Percentiles rank a stretch among this genome's conserved stretches.
Evolutionary conservation across 2,329 filamentous ascomycete species (phyloP).

Genomic region (Clonostachys rosea): DNA sequence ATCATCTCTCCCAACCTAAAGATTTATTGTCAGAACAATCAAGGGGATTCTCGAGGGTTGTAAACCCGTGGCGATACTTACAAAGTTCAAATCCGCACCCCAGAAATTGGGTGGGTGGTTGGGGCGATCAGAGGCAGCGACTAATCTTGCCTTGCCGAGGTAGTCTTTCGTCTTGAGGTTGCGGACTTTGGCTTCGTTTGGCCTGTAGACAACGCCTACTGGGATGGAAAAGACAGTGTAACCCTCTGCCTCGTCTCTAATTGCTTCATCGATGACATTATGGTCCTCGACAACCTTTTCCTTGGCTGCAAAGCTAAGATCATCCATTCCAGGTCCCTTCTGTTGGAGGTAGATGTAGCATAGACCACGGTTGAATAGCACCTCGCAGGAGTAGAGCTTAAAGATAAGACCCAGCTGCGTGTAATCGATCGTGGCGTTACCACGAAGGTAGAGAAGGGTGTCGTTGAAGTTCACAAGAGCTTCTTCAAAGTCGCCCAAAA

Average conservation of each 20-base stretch:
- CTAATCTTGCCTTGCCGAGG: conserved; percentile 88
- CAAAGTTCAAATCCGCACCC: conserved; percentile 74
- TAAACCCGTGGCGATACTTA: conserved; percentile 22
- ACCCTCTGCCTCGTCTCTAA: conserved; percentile 87
- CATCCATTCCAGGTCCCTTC: conserved; percentile 83
- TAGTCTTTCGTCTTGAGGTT: conserved; percentile 98
- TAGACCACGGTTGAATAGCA: conserved; percentile 92
- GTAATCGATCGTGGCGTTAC: conserved; percentile 97
- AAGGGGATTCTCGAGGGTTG: too few species aligned
- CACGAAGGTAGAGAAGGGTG: conserved; percentile 86
- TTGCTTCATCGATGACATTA: conserved; percentile 97
- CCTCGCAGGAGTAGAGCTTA: conserved; percentile 95
- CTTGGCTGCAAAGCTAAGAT: conserved; percentile 84
- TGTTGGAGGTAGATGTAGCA: conserved; percentile 98
- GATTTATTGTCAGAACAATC: too few species aligned
- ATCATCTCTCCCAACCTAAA: conserved; percentile 56
- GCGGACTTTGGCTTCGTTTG: conserved; percentile 96
- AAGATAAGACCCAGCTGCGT: conserved; percentile 93
- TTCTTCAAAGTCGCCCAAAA: conserved; percentile 95
- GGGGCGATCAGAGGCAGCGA: conserved; percentile 77
- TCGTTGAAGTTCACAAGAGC: conserved; percentile 98
- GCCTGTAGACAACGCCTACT: conserved; percentile 89
- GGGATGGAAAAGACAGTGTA: conserved; percentile 99
- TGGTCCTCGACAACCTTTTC: conserved; percentile 97
- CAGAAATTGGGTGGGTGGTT: conserved; percentile 82